Base-by-base conservation (phyloP, 306 rosid species). In the Dryas alaskensis region DNA sequence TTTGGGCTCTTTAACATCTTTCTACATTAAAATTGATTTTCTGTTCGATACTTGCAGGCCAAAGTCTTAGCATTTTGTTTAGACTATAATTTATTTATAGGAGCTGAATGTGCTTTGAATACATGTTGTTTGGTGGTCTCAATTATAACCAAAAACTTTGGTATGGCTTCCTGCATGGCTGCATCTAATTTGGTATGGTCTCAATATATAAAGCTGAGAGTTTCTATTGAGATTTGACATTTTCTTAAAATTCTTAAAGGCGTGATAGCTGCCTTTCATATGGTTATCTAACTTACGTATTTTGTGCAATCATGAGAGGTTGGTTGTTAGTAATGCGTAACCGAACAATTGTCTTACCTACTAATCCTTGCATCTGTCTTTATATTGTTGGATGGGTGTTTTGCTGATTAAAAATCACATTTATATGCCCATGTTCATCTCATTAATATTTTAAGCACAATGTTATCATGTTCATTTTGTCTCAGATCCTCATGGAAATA, bases 401-500 rank as follows among this genome's bases (percentile, higher is more conserved):
- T 52, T 13, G 1, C 4, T 14, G 17, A 52, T 13, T 31, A 31
- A 4, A 10, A 3, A 8, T 60, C 53, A 6, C 19, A 39, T 64
- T 42, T 43, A 6, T 6, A 13, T 68, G 37, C 2, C 37, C 37
- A 31, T 31, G 27, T 54, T 55, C 49, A 54, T 68, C 25, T 44
- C 11, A 13, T 51, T 62, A 22, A 43, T 11, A 22, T 7, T 6
- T 55, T 8, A 39, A 31, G 11, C 10, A 5, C 16, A 58, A 54
- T 25, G 37, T 25, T 43, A 12, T 63, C 25, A 43, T 62, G 19
- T 39, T 67, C 48, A 55, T 60, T 43, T 64, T 67, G 62, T 83
- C 60, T 52, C 81, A 65, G 69, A 79, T 19, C 51, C 14, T 81
- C 50, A 65, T 61, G 31, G 45, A 74, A 44, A 57, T 54, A 39